A percentile compares a stretch with the other conserved stretches of the same genome.
Conservation (phyloP, 768 basidiomycete species). For the Auricularia sp. region DNA sequence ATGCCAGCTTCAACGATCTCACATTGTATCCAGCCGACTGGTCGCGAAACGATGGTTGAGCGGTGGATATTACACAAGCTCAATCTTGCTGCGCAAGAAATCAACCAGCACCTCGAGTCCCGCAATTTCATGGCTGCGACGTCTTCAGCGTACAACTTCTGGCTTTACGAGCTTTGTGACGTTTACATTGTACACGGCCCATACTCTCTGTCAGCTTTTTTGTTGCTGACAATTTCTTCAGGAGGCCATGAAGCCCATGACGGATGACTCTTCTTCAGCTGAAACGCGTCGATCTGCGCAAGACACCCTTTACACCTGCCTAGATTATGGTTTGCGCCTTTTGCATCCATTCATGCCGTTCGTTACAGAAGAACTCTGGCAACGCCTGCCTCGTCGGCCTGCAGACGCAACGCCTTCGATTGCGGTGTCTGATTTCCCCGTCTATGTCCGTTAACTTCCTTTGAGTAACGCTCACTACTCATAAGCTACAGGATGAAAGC, state of each 20-base stretch:
- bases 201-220: neutral
- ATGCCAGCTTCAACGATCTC: constrained; percentile 6
- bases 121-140: constrained; percentile 94
- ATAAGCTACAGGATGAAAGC: constrained; percentile 37
- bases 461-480: neutral
- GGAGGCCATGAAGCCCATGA: constrained; percentile 99
- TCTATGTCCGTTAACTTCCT: constrained; percentile 42
- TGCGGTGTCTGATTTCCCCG: constrained; percentile 81
- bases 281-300: constrained; percentile 72
- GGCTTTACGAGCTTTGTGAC: constrained; percentile 98
- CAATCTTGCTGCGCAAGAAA: constrained; percentile 64
- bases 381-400: constrained; percentile 78
- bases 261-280: constrained; percentile 60
- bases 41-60: constrained; percentile 86
- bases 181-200: constrained; percentile 79
- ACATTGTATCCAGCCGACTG: constrained; percentile 51
- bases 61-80: constrained; percentile 93
- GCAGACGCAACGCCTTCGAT: constrained; percentile 78
- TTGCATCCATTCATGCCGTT: constrained; percentile 99
- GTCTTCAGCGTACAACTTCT: constrained; percentile 78
- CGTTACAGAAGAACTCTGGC: constrained; percentile 98
- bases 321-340: constrained; percentile 81
- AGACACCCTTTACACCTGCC: constrained; percentile 89
- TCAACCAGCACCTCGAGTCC: constrained; percentile 63
- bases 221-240: constrained; percentile 21